A percentile compares a stretch with the other conserved stretches of the same genome.
Evolutionary conservation across 192 early-diverging fungal genomes (phyloP).

Genomic region (Podochytrium sp.): DNA sequence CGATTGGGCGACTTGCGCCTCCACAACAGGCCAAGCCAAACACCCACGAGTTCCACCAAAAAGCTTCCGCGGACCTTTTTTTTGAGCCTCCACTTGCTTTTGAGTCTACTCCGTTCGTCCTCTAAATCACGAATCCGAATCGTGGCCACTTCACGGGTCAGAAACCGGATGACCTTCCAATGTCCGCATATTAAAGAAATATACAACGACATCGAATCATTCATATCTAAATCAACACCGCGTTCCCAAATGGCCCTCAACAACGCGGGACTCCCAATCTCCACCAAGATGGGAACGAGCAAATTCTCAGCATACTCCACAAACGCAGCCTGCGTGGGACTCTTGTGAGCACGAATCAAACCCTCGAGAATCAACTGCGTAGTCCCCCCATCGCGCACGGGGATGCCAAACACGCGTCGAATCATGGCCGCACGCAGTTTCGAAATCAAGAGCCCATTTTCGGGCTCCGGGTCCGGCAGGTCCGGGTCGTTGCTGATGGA

Average conservation of each 20-base stretch:
- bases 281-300: constrained; percentile 15
- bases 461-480: background rate
- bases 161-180: constrained; percentile 23
- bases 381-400: constrained; percentile 9
- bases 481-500: background rate
- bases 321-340: constrained; percentile 11
- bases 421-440: constrained; percentile 11
- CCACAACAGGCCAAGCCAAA: background rate
- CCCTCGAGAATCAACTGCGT: constrained; percentile 14
- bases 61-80: constrained; percentile 12
- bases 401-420: constrained; percentile 21
- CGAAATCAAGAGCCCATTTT: background rate
- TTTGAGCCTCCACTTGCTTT: background rate
- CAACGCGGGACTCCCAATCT: constrained; percentile 14
- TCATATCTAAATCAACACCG: constrained; percentile 16
- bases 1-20: background rate
- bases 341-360: constrained; percentile 5
- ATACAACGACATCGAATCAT: constrained; percentile 9
- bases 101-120: constrained; percentile 10
- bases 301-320: constrained; percentile 14
- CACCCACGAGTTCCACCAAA: constrained; percentile 10
- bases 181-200: constrained; percentile 9
- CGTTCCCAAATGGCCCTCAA: constrained; percentile 23
- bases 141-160: constrained; percentile 19
- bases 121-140: constrained; percentile 22